These are phyloP conservation scores for Karstenula rhodostoma DNA, from an alignment of 2,329 filamentous ascomycete species.

Conservation along the genomic window DNA sequence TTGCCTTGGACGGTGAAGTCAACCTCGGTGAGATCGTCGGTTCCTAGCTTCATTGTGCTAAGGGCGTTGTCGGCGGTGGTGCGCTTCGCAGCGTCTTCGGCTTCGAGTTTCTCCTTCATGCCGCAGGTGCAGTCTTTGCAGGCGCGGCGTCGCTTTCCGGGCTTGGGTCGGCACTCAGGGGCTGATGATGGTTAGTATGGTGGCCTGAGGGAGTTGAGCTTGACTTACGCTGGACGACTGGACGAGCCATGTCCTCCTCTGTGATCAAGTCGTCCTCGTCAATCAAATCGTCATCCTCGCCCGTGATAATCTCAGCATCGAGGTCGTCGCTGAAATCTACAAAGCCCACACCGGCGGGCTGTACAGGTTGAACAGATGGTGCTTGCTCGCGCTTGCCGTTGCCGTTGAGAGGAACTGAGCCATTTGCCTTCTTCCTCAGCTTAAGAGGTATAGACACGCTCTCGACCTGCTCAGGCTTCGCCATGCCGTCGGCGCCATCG, in stretches of 20 bases:
- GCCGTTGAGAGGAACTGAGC: slow-evolving; percentile 23
- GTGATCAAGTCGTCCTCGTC: slow-evolving; percentile 89
- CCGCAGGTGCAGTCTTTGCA: slow-evolving; percentile 99
- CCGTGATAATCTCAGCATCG: slow-evolving; percentile 59
- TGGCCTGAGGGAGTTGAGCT: neutral
- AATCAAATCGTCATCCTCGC: slow-evolving; percentile 82
- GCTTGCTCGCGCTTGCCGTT: slow-evolving; percentile 41
- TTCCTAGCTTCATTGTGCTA: slow-evolving; percentile 73
- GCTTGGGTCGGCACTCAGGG: slow-evolving; percentile 84
- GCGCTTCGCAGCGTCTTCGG: slow-evolving; percentile 79
- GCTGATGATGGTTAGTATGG: slow-evolving; percentile 59
- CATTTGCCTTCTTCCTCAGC: slow-evolving; percentile 67
- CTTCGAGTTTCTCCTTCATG: slow-evolving; percentile 81
- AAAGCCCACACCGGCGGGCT: slow-evolving; percentile 49
- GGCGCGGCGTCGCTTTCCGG: slow-evolving; percentile 86
- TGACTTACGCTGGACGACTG: slow-evolving; percentile 80
- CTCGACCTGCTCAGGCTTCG: slow-evolving; percentile 72
- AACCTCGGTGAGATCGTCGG: slow-evolving; percentile 84
- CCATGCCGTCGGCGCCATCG: slow-evolving; percentile 69
- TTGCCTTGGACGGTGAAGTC: slow-evolving; percentile 99
- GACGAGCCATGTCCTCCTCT: slow-evolving; percentile 81
- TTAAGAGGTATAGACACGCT: slow-evolving; percentile 68
- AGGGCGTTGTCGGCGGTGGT: slow-evolving; percentile 69
- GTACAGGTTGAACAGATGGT: slow-evolving; percentile 45
- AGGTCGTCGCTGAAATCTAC: slow-evolving; percentile 73